phyloP scores from a whole-genome alignment of 2,329 filamentous ascomycete genomes.

The Colletotrichum incanum region DNA sequence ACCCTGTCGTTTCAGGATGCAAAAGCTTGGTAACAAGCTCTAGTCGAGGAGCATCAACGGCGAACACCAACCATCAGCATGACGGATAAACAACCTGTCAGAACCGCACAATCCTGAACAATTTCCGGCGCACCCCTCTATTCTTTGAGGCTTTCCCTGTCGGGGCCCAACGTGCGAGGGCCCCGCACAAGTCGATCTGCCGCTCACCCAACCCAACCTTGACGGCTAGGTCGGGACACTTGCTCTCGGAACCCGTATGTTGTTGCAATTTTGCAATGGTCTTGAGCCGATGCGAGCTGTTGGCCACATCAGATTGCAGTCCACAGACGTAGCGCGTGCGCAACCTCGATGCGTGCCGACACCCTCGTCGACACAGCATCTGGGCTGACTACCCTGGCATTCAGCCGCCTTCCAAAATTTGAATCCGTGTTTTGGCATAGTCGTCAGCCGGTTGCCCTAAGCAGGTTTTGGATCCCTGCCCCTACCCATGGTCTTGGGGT shows the following conservation, averaged over 20 bases:
- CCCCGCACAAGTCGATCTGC: slow-evolving; percentile 40
- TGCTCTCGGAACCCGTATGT: slow-evolving; percentile 7
- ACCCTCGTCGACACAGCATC: slow-evolving; percentile 11
- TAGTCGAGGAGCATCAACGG: slow-evolving; percentile 13
- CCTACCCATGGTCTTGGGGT: slow-evolving; percentile 27
- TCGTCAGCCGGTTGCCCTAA: slow-evolving; percentile 25
- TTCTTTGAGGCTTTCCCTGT: slow-evolving; percentile 21
- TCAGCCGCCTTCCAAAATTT: slow-evolving; percentile 4
- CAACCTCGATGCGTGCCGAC: not conserved
- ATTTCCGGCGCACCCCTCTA: slow-evolving; percentile 19
- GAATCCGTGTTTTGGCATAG: slow-evolving; percentile 20
- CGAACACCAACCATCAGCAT: slow-evolving; percentile 6
- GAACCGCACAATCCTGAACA: slow-evolving; percentile 19
- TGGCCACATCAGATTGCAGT: not conserved
- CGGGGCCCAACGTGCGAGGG: slow-evolving; percentile 16
- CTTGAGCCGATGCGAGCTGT: not conserved
- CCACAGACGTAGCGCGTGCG: slow-evolving; percentile 9
- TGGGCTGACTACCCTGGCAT: slow-evolving; percentile 9
- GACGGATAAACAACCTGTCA: slow-evolving; percentile 11
- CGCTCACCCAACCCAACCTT: slow-evolving; percentile 26
- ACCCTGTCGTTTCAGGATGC: slow-evolving; percentile 40
- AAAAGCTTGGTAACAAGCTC: slow-evolving; percentile 41
- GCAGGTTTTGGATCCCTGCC: slow-evolving; percentile 40
- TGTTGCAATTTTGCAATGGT: slow-evolving; percentile 9
- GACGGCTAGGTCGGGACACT: slow-evolving; percentile 13